phyloP scores from a whole-genome alignment of 768 basidiomycete species.

The Amanita exitialis region DNA sequence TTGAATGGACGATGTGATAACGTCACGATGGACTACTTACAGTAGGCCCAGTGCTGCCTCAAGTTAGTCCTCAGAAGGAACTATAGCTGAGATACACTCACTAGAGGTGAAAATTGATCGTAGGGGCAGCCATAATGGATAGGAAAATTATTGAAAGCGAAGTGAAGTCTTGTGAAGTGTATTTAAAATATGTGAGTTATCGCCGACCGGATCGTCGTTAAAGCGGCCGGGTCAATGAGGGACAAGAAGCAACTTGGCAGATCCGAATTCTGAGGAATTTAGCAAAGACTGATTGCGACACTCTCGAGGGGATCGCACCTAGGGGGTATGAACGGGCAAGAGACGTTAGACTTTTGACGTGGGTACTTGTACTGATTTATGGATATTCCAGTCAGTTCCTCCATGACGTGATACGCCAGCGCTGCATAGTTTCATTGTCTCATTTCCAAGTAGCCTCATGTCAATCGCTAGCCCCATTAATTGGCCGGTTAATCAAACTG shows the following conservation, averaged over 20 bases:
- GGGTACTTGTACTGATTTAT: neutral
- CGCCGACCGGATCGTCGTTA: neutral
- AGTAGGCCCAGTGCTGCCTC: neutral
- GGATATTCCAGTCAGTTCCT: neutral
- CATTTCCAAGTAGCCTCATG: neutral
- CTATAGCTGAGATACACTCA: neutral
- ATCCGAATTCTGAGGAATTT: neutral
- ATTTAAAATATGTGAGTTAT: neutral
- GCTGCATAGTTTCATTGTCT: neutral
- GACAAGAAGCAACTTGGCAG: neutral
- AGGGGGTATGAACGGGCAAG: neutral
- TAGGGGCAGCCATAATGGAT: neutral
- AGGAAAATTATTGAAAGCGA: neutral
- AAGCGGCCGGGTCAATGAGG: neutral
- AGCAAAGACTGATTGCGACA: neutral
- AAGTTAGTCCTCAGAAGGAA: neutral
- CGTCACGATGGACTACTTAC: neutral
- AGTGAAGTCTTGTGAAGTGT: neutral
- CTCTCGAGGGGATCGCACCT: neutral
- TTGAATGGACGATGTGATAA: neutral
- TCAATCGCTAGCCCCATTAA: neutral
- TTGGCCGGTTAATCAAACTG: neutral
- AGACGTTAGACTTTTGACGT: neutral
- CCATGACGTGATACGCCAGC: neutral
- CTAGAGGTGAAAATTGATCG: neutral